Evolutionary conservation across 306 rosid genomes (phyloP).

Genomic region (Vigna trinervia): DNA sequence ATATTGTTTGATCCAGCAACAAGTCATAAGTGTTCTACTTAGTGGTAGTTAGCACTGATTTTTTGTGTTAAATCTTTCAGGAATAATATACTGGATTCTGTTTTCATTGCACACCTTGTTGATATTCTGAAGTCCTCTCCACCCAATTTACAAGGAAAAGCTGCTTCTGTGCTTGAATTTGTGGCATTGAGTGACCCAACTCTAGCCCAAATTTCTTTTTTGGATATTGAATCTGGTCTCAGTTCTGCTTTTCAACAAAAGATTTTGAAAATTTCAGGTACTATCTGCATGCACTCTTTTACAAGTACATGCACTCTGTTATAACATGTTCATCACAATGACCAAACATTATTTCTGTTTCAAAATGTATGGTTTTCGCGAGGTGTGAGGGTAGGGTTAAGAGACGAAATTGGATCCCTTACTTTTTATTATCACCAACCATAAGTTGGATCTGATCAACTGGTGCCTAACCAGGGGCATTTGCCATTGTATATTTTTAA

Average conservation of each 20-base stretch:
- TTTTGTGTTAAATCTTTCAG: slow-evolving; percentile 47
- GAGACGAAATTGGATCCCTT: slow-evolving; percentile 3
- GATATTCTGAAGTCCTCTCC: slow-evolving; percentile 74
- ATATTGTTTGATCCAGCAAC: slow-evolving; percentile 33
- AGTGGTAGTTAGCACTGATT: slow-evolving; percentile 10
- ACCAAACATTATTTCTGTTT: background rate
- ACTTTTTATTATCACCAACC: slow-evolving; percentile 1
- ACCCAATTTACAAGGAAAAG: slow-evolving; percentile 75
- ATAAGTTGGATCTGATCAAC: background rate
- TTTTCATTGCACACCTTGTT: slow-evolving; percentile 60
- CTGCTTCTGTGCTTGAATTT: slow-evolving; percentile 80
- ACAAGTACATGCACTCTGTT: background rate
- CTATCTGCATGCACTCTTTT: background rate
- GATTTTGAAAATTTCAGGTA: slow-evolving; percentile 59
- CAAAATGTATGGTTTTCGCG: background rate
- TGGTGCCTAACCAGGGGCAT: background rate
- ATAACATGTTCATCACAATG: slow-evolving; percentile 14
- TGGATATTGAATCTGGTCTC: slow-evolving; percentile 74
- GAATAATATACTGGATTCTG: slow-evolving; percentile 64
- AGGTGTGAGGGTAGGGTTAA: background rate
- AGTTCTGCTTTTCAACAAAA: slow-evolving; percentile 68
- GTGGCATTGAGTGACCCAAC: slow-evolving; percentile 67
- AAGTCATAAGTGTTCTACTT: slow-evolving; percentile 3
- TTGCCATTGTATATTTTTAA: background rate
- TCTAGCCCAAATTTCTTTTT: slow-evolving; percentile 50